Conservation (phyloP, 306 rosid species). For the Prunus mongolica region DNA sequence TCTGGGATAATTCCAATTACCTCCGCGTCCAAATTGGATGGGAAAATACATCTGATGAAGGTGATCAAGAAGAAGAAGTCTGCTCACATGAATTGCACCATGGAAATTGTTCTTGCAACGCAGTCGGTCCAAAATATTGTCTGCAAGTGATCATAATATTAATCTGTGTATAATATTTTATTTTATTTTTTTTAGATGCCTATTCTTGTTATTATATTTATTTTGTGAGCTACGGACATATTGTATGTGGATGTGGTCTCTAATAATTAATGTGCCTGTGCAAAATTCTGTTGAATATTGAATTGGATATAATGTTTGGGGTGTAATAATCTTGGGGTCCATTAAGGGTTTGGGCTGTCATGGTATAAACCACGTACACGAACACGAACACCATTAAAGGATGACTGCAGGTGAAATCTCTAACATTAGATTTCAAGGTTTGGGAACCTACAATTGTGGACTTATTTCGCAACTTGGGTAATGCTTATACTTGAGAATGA, state of each 20-base stretch:
- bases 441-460: conserved; percentile 89
- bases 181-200: neutral
- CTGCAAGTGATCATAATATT: conserved; percentile 6
- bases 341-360: neutral
- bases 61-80: conserved; percentile 28
- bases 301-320: neutral
- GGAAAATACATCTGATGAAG: conserved; percentile 23
- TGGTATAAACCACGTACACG: too few species aligned
- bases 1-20: conserved; percentile 11
- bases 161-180: neutral
- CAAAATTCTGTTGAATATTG: neutral
- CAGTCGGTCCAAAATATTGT: conserved; percentile 15
- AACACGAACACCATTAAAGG: neutral
- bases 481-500: conserved; percentile 52
- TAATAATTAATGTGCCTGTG: neutral
- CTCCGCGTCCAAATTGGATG: conserved; percentile 17
- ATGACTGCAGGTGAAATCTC: conserved; percentile 82
- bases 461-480: conserved; percentile 80
- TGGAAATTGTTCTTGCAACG: conserved; percentile 20
- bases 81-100: conserved; percentile 27
- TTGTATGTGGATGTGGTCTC: neutral
- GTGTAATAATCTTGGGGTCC: neutral
- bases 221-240: neutral
- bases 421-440: conserved; percentile 79
- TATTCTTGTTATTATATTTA: too few species aligned